Percentiles rank a stretch among this genome's conserved stretches.
These are phyloP conservation scores for Noccaea caerulescens DNA, from an alignment of 345 rosid genomes.

Conservation along the genomic window DNA sequence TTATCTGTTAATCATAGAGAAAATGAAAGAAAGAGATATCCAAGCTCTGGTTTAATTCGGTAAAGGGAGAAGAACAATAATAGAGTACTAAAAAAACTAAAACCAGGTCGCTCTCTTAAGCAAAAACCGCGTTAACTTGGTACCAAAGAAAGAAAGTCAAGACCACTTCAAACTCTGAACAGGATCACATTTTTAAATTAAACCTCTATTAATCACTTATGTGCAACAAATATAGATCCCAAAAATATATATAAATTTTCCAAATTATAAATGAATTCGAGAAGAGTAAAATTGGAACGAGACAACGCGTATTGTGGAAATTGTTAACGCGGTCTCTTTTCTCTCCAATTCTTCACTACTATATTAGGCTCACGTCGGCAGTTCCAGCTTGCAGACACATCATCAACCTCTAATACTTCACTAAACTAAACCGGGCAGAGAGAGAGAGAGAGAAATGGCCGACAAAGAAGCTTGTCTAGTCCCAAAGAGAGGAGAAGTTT, in stretches of 20 bases:
- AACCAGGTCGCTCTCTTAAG: slow-evolving; percentile 13
- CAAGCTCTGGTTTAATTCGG: background rate
- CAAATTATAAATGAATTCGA: slow-evolving; percentile 16
- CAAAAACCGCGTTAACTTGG: slow-evolving; percentile 40
- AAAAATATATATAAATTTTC: background rate
- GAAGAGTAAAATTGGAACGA: slow-evolving; percentile 26
- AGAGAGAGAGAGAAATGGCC: slow-evolving; percentile 25
- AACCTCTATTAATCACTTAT: slow-evolving; percentile 15
- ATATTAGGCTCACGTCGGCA: slow-evolving; percentile 45
- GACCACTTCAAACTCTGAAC: slow-evolving; percentile 44
- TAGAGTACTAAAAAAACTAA: background rate
- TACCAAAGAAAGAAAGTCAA: slow-evolving; percentile 29
- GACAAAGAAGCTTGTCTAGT: slow-evolving; percentile 43
- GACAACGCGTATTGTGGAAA: slow-evolving; percentile 37
- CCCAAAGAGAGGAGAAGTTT: slow-evolving; percentile 57
- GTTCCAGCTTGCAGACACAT: slow-evolving; percentile 39
- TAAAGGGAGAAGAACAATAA: slow-evolving; percentile 2
- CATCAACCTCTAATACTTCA: slow-evolving; percentile 16
- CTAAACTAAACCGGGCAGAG: slow-evolving; percentile 32
- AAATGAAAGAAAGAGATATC: background rate
- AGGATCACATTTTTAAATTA: slow-evolving; percentile 22
- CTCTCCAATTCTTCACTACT: slow-evolving; percentile 28
- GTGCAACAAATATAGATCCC: slow-evolving; percentile 15
- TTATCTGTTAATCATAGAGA: background rate
- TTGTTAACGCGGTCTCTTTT: slow-evolving; percentile 37